Percentiles rank a stretch among this genome's conserved stretches.
Evolutionary conservation across 1,284 basidiomycete species (phyloP).

Genomic region (Trichosporon faecale): DNA sequence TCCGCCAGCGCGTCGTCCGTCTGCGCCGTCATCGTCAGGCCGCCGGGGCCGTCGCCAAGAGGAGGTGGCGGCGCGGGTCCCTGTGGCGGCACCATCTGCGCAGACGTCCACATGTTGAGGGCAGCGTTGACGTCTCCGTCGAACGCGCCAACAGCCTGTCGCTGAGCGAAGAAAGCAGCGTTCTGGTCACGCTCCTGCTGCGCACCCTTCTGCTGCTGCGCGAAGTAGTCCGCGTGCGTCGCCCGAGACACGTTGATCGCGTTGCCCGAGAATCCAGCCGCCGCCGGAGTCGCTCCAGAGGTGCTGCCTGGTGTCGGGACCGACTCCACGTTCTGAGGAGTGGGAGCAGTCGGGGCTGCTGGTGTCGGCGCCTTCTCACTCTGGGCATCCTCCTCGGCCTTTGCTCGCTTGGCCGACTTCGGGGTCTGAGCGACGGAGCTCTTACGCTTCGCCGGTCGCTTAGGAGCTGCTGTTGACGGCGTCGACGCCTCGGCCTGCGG

Average conservation of each 20-base stretch:
- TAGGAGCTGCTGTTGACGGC: conserved; percentile 10
- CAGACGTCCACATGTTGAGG: conserved; percentile 20
- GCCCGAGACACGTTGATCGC: conserved; percentile 18
- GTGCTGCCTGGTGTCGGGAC: conserved; percentile 10
- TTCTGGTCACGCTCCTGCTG: conserved; percentile 18
- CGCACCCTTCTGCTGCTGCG: conserved; percentile 23
- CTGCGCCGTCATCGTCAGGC: not conserved
- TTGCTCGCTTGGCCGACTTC: conserved; percentile 20
- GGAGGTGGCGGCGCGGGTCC: not conserved
- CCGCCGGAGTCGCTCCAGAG: conserved; percentile 14
- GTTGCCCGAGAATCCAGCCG: conserved; percentile 20
- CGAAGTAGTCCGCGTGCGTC: conserved; percentile 26
- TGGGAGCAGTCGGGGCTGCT: not conserved
- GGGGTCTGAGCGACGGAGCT: conserved; percentile 19
- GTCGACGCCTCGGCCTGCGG: conserved; percentile 14
- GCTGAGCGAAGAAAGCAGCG: conserved; percentile 19
- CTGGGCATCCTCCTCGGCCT: conserved; percentile 16
- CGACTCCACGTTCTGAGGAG: conserved; percentile 8
- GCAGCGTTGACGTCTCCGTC: conserved; percentile 21
- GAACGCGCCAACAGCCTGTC: conserved; percentile 11
- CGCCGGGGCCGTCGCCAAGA: not conserved
- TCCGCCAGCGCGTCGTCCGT: conserved; percentile 27
- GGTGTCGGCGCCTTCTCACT: conserved; percentile 16
- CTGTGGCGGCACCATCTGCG: conserved; percentile 2
- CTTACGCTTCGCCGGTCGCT: conserved; percentile 23